Evolutionary conservation across 495 filamentous ascomycete genomes (phyloP).

Genomic region (Aspergillus avenaceus): DNA sequence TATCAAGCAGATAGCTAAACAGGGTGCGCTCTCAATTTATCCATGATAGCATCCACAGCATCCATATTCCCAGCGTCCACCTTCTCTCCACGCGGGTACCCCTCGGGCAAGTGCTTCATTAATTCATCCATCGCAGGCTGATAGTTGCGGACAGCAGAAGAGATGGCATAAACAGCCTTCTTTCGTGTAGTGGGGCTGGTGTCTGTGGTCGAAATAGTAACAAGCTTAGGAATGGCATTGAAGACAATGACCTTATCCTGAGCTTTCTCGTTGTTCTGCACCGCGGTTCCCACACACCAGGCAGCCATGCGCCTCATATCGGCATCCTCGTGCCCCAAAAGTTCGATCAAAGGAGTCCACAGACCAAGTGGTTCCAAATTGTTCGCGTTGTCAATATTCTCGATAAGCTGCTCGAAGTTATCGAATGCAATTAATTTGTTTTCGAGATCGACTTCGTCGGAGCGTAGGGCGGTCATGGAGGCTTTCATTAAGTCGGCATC

Average conservation of each 20-base stretch:
- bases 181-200: conserved; percentile 62
- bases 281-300: conserved; percentile 90
- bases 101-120: conserved; percentile 60
- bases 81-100: conserved; percentile 51
- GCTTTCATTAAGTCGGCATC: conserved; percentile 89
- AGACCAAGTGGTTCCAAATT: conserved; percentile 72
- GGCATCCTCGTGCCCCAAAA: conserved; percentile 61
- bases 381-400: conserved; percentile 92
- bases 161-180: conserved; percentile 86
- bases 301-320: conserved; percentile 78
- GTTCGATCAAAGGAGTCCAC: conserved; percentile 72
- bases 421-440: conserved; percentile 87
- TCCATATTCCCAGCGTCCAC: conserved; percentile 83
- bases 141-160: conserved; percentile 78
- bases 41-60: conserved; percentile 68
- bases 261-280: conserved; percentile 85
- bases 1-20: conserved; percentile 26
- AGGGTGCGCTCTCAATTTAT: conserved; percentile 54
- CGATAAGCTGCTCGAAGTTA: conserved; percentile 91
- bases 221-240: conserved; percentile 66
- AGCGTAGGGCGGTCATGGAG: conserved; percentile 68
- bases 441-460: conserved; percentile 60
- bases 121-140: conserved; percentile 65
- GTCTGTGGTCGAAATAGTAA: conserved; percentile 58
- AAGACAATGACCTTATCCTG: conserved; percentile 75